Base-by-base conservation (phyloP, 108 stramenopile genomes). In the Conticribra weissflogii region DNA sequence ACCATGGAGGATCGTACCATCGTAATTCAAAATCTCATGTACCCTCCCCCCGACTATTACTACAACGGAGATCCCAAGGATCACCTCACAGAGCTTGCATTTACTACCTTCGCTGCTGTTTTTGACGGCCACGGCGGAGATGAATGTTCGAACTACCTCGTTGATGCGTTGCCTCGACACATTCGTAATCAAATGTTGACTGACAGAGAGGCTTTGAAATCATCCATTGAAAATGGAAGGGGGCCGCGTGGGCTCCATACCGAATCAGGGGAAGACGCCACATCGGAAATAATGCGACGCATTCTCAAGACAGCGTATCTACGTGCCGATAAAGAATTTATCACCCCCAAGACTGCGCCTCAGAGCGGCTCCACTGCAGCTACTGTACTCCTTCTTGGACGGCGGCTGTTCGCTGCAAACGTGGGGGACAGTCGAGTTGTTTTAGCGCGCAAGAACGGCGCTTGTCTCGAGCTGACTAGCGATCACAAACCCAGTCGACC, bases 111-210 rank as follows among this genome's bases (percentile, higher is more conserved):
- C 83, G 93, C 94, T 19, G 98, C 88, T 18, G 98, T 98, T 7
- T 98, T 96, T 73, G 98, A 98, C 75, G 98, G 98, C 7, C 98
- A 98, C 66, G 98, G 98, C 30, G 98, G 98, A 34, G 91, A 88
- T 54, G 92, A 95, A 79, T 94, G 94, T 53, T 94, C 94, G 19
- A 91, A 91, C 58, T 97, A 91, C 61, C 75, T 97, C 1, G 88
- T 92, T 32, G 94, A 93, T 46, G 84, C 89, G 32, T 69, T 98
- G 29, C 96, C 95, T 27, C 72, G 86, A 49, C 84, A 90, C 55
- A 78, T 94, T 65, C 82, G 93, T 61, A 74, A 82, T 21, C 87
- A 88, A 78, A 91, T 92, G 87, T 74, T 93, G 57, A 83, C 83
- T 3, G 86, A 94, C 58, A 74, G 83, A 71, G 86, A 86, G 41